These are phyloP conservation scores for Picochlorum sp. DNA, from an alignment of 139 green algal genomes.

Conservation along the genomic window DNA sequence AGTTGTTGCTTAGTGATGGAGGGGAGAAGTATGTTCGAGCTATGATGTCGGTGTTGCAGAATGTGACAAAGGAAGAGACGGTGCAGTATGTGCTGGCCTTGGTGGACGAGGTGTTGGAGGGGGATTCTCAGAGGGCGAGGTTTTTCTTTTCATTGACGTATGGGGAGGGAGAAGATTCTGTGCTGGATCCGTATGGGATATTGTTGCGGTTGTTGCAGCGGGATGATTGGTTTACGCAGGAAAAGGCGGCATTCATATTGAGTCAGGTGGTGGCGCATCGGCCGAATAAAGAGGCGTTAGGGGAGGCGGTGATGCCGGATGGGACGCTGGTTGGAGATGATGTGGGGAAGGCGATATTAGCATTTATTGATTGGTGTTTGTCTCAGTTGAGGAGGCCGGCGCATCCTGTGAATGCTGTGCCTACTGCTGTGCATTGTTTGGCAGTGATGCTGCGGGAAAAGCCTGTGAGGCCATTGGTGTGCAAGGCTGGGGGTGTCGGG, in stretches of 20 bases:
- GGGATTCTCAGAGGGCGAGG: constrained; percentile 31
- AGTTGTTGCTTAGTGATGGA: constrained; percentile 68
- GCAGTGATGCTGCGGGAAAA: constrained; percentile 69
- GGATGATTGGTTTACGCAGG: constrained; percentile 84
- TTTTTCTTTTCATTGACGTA: constrained; percentile 49
- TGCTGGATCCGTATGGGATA: constrained; percentile 54
- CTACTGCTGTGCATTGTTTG: constrained; percentile 50
- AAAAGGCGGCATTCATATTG: constrained; percentile 70
- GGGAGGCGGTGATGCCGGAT: background rate
- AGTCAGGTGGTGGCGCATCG: constrained; percentile 49
- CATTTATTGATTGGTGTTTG: constrained; percentile 81
- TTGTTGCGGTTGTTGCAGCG: constrained; percentile 74
- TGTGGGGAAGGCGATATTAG: constrained; percentile 18
- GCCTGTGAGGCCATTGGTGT: constrained; percentile 53
- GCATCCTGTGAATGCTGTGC: constrained; percentile 45
- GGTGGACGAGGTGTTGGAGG: constrained; percentile 68
- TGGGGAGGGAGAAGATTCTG: background rate
- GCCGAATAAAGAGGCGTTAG: constrained; percentile 32
- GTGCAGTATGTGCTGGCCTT: constrained; percentile 86
- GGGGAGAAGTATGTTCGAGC: constrained; percentile 64
- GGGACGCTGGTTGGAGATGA: background rate
- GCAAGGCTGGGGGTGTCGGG: constrained; percentile 31
- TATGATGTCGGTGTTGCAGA: constrained; percentile 75
- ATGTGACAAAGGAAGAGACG: constrained; percentile 83
- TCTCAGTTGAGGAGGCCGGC: constrained; percentile 71